phyloP scores from a whole-genome alignment of 2,329 filamentous ascomycete species.

The Colletotrichum viniferum region DNA sequence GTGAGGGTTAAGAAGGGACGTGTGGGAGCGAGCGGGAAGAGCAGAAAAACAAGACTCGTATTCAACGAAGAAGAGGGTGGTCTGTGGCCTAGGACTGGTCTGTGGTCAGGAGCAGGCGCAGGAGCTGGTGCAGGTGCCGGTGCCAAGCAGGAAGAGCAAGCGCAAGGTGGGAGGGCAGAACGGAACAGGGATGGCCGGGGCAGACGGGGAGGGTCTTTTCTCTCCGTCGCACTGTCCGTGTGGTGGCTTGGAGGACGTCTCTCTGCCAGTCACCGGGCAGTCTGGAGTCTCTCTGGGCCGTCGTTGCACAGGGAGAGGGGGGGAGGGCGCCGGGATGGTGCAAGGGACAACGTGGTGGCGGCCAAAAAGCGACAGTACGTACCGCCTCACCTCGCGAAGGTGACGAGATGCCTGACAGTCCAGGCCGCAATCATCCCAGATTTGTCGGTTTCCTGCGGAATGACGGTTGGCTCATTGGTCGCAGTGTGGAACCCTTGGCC shows the following conservation, averaged over 20 bases:
- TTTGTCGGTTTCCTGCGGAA: neutral
- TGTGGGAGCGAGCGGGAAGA: constrained; percentile 7
- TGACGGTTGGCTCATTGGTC: neutral
- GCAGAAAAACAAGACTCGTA: constrained; percentile 19
- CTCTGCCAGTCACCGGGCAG: neutral
- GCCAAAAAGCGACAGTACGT: neutral
- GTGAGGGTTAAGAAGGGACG: neutral
- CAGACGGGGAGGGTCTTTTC: neutral
- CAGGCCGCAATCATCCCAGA: neutral
- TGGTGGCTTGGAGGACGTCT: constrained; percentile 6
- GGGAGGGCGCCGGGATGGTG: neutral
- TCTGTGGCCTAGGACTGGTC: neutral
- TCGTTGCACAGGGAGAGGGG: neutral
- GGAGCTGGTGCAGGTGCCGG: neutral
- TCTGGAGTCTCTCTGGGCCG: neutral
- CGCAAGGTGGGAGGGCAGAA: neutral
- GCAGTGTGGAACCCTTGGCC: neutral
- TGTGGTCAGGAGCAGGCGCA: neutral
- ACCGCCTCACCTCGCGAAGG: neutral
- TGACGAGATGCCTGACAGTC: neutral
- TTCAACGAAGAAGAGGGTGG: constrained; percentile 2
- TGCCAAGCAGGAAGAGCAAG: neutral
- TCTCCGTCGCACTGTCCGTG: constrained; percentile 11
- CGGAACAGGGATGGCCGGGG: neutral
- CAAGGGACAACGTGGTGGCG: constrained; percentile 9